A percentile compares a stretch with the other conserved stretches of the same genome.
phyloP scores from a whole-genome alignment of 345 rosid species.

The Fremontodendron californicum region DNA sequence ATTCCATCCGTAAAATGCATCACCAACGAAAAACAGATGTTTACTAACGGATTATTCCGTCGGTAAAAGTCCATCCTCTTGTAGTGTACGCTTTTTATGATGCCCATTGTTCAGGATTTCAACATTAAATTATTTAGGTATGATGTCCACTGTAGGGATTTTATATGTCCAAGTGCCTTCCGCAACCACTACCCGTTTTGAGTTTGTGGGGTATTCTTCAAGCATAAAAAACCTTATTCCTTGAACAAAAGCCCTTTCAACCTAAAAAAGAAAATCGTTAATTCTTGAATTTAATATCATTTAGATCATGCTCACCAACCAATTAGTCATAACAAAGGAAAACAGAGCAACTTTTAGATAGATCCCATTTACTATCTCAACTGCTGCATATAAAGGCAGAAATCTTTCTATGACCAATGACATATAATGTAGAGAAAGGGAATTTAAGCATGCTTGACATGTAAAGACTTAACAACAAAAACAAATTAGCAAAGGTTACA shows the following conservation, averaged over 20 bases:
- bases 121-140: slow-evolving; percentile 69
- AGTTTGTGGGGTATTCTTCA: slow-evolving; percentile 73
- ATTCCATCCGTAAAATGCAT: too few relatives aligned
- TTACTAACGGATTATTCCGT: too few relatives aligned
- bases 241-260: slow-evolving; percentile 93
- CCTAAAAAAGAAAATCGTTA: too few relatives aligned
- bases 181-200: slow-evolving; percentile 61
- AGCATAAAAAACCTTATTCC: slow-evolving; percentile 88
- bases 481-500: too few relatives aligned
- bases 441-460: neutral
- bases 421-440: neutral
- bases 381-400: neutral
- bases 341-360: neutral
- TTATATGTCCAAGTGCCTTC: slow-evolving; percentile 84
- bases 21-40: too few relatives aligned
- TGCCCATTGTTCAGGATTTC: slow-evolving; percentile 70
- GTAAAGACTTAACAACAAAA: too few relatives aligned
- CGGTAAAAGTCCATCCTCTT: too few relatives aligned
- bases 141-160: slow-evolving; percentile 74
- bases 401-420: neutral
- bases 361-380: neutral
- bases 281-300: neutral
- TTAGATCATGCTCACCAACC: too few relatives aligned
- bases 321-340: too few relatives aligned
- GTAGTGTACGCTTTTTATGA: slow-evolving; percentile 57